Evolutionary conservation across 768 basidiomycete genomes (phyloP), one percentile per base, ranked within the genome.

Genomic region (Mycena venus): DNA sequence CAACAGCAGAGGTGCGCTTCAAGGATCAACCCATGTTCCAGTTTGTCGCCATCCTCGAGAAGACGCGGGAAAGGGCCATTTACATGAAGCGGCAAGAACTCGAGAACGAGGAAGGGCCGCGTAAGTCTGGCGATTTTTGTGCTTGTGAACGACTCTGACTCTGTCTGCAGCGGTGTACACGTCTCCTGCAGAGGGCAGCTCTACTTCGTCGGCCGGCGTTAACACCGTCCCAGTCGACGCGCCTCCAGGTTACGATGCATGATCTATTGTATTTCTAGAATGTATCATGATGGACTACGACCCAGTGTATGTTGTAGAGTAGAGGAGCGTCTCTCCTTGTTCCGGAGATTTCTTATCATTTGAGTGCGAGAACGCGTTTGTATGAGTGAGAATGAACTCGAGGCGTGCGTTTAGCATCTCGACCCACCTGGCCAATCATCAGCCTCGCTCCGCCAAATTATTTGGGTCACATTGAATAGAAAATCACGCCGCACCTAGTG

Each of bases 11-110:
- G 82, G 83, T 95, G 47, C 89, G 94, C 68, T 89, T 94, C 80
- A 90, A 88, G 80, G 88, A 94, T 79, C 86, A 88, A 53, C 89
- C 90, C 15, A 90, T 95, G 86, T 94, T 95, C 78, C 87, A 91
- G 79, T 96, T 96, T 77, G 90, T 92, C 42, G 90, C 88, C 59
- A 81, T 90, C 29, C 82, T 96, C 64, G 94, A 94, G 84, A 95
- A 95, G 86, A 90, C 93, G 38, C 89, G 94, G 62, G 94, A 95
- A 84, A 85, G 89, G 58, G 91, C 91, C 19, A 90, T 94, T 62
- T 94, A 92, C 77, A 94, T 95, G 94, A 91, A 86, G 80, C 85
- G 93, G 58, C 91, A 91, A 80, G 79, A 81, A 49, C 83, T 84
- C 17, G 90, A 91, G 59, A 90, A 91, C 21, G 89, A 91, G 64